Evolutionary conservation across 2,329 filamentous ascomycete genomes (phyloP), one percentile per base, ranked within the genome.

Genomic region (Pochonia chlamydosporia): DNA sequence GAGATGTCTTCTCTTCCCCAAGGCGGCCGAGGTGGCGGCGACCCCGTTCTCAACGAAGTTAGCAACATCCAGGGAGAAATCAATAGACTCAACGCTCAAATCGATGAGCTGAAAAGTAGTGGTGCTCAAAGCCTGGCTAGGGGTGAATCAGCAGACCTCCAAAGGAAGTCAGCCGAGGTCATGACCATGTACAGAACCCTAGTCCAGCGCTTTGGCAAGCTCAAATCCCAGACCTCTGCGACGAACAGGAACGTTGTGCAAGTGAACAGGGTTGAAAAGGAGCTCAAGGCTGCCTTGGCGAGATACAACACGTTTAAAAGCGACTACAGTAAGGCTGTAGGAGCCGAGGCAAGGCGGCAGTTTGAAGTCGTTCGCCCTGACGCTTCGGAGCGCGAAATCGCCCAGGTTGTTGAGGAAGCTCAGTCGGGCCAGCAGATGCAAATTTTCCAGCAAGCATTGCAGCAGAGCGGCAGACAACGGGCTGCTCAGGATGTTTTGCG

Each of bases 281-380:
- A 85, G 48, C 76, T 96, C 56, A 91, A 92, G 72, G 73, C 78
- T 39, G 87, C 88, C 50, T 92, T 96, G 65, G 81, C 87, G 56
- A 73, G 82, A 52, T 96, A 91, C 73, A 89, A 93, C 68, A 77
- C 82, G 54, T 75, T 89, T 47, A 91, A 97, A 67, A 81, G 81
- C 1, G 78, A 84, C 20, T 96, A 91, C 76, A 81, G 86, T 62
- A 86, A 87, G 67, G 84, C 85, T 56, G 82, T 89, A 26, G 79
- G 88, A 63, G 86, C 89, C 43, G 89, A 95, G 67, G 87, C 95
- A 71, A 86, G 84, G 55, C 81, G 93, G 47, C 90, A 96, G 65
- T 96, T 95, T 69, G 81, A 87, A 49, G 96, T 97, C 63, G 91
- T 93, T 47, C 80, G 83, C 54, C 88, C 90, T 20, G 84, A 95